Conservation (phyloP, 805 yeast species). For the Ogataea saltuana region DNA sequence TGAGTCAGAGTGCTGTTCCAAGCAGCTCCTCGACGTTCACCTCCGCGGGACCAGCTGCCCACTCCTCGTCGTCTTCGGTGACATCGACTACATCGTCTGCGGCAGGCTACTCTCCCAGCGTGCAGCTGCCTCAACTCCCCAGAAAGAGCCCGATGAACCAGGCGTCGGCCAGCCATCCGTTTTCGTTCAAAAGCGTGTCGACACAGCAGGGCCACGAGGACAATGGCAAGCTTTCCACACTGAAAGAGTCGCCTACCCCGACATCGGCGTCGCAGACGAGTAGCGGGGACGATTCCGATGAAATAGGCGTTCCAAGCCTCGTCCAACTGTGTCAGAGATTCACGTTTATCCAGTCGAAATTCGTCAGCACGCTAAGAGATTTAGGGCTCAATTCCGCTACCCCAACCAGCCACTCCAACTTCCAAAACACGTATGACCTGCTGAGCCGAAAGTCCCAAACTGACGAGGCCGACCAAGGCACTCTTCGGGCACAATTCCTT, state of each 20-base stretch:
- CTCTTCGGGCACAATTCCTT: conserved; percentile 19
- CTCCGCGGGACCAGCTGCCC: conserved; percentile 9
- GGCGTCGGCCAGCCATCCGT: conserved; percentile 7
- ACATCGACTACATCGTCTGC: conserved; percentile 4
- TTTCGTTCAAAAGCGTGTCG: conserved; percentile 7
- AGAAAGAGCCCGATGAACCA: conserved; percentile 24
- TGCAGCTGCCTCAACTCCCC: conserved; percentile 10
- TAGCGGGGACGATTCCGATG: background rate
- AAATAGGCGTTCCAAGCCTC: conserved; percentile 15
- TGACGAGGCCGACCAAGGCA: conserved; percentile 17
- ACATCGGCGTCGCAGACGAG: conserved; percentile 1
- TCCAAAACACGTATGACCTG: conserved; percentile 22
- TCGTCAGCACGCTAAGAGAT: conserved; percentile 15
- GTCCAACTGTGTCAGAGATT: conserved; percentile 26
- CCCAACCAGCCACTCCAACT: conserved; percentile 19
- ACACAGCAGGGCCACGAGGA: conserved; percentile 8
- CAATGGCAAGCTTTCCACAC: conserved; percentile 15
- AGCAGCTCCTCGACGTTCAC: conserved; percentile 8
- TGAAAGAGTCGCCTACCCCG: conserved; percentile 18
- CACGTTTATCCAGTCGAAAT: conserved; percentile 25
- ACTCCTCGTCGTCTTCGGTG: conserved; percentile 12
- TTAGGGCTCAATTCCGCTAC: conserved; percentile 20
- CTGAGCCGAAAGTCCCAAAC: conserved; percentile 22
- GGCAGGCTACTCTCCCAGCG: background rate
- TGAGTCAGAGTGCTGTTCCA: conserved; percentile 18